These are phyloP conservation scores for Phyllosticta citrichinensis DNA, from an alignment of 2,329 filamentous ascomycete genomes.

Conservation along the genomic window DNA sequence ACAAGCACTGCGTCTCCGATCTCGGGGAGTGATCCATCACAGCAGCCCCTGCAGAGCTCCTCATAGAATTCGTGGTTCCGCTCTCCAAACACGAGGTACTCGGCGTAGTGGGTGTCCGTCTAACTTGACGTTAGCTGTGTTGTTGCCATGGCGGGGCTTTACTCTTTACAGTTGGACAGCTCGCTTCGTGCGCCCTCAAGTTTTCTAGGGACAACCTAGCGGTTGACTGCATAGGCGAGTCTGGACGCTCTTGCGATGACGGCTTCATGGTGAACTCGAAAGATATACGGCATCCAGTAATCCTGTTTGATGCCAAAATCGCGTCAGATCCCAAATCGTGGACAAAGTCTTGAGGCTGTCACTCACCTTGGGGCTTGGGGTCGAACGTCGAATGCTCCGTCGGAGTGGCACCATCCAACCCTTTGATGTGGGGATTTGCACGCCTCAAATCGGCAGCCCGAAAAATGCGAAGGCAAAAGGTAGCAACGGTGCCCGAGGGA, in stretches of 20 bases:
- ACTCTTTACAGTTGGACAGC: neutral
- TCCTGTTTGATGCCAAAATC: neutral
- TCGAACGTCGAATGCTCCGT: neutral
- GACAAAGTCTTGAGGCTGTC: neutral
- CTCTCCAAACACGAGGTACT: slow-evolving; percentile 3
- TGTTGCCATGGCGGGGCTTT: neutral
- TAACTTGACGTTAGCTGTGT: neutral
- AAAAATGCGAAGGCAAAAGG: neutral
- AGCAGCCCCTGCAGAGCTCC: neutral
- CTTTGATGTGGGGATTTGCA: neutral
- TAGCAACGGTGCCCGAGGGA: neutral
- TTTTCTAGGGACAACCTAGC: slow-evolving; percentile 5
- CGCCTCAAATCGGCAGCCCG: neutral
- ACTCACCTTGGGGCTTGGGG: neutral
- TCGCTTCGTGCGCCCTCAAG: neutral
- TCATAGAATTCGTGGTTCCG: slow-evolving; percentile 3
- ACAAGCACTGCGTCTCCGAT: neutral
- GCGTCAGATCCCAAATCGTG: neutral
- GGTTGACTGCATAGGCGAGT: neutral
- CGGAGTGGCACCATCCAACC: neutral
- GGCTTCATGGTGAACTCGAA: neutral
- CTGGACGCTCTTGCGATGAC: neutral
- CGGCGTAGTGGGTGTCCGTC: slow-evolving; percentile 7
- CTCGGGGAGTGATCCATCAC: neutral
- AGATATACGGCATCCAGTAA: neutral